A percentile compares a stretch with the other conserved stretches of the same genome.
Conservation (phyloP, 495 filamentous ascomycete species). For the Amphirosellinia nigrospora region DNA sequence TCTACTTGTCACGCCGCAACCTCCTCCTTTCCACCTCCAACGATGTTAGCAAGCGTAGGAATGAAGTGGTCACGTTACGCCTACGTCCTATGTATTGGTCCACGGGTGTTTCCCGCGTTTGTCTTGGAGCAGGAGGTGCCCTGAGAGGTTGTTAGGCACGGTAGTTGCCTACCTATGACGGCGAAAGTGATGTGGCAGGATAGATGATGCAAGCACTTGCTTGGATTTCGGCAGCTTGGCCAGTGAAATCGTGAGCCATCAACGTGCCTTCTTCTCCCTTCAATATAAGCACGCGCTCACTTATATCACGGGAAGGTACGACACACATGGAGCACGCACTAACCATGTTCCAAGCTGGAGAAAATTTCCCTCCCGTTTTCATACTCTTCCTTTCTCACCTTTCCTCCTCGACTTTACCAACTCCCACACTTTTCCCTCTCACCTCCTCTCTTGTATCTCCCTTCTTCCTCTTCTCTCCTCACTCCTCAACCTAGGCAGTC, state of each 20-base stretch:
- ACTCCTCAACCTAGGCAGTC: constrained; percentile 11
- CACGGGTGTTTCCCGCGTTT: neutral
- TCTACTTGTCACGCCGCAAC: neutral
- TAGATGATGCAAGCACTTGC: neutral
- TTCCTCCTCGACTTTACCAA: neutral
- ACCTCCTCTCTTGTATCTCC: neutral
- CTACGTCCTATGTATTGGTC: neutral
- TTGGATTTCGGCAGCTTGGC: neutral
- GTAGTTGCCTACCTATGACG: neutral
- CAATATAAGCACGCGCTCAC: neutral
- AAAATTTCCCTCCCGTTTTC: neutral
- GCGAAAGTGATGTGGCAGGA: neutral
- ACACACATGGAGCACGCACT: constrained; percentile 7
- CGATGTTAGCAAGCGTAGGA: neutral
- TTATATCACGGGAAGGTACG: constrained; percentile 10
- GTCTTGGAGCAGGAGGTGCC: neutral
- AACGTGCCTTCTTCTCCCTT: constrained; percentile 9
- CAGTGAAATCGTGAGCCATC: neutral
- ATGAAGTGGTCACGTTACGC: neutral
- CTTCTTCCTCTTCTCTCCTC: constrained; percentile 9
- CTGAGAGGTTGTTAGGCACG: neutral
- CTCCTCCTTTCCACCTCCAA: neutral
- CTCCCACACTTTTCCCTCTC: neutral
- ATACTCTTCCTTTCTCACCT: neutral
- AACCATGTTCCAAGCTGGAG: neutral